phyloP scores from a whole-genome alignment of 306 rosid genomes.

The Prunus padus region DNA sequence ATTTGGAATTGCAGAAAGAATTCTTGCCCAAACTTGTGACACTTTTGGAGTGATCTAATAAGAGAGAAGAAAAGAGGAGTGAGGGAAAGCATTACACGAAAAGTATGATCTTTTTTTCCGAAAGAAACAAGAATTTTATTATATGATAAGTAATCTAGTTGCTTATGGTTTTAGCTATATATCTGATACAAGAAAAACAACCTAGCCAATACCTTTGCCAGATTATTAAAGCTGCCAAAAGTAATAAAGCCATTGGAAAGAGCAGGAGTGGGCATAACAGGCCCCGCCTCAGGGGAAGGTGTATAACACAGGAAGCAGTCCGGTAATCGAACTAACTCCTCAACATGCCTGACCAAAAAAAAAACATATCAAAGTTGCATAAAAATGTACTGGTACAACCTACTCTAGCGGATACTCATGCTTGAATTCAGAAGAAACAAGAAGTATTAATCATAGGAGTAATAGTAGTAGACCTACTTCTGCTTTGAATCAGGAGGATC shows the following conservation, averaged over 20 bases:
- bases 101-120: neutral
- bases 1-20: slow-evolving; percentile 81
- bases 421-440: slow-evolving; percentile 15
- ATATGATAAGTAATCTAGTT: neutral
- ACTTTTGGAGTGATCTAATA: slow-evolving; percentile 93
- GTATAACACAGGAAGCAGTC: slow-evolving; percentile 91
- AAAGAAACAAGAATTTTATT: neutral
- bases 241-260: slow-evolving; percentile 92
- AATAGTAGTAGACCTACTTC: slow-evolving; percentile 51
- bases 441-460: neutral
- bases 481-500: slow-evolving; percentile 86
- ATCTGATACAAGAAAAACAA: slow-evolving; percentile 1
- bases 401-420: slow-evolving; percentile 27
- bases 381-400: neutral
- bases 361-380: neutral
- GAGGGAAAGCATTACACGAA: slow-evolving; percentile 2
- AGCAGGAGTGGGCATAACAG: slow-evolving; percentile 85
- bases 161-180: neutral
- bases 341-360: slow-evolving; percentile 64
- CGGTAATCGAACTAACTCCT: slow-evolving; percentile 86
- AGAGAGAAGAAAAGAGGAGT: slow-evolving; percentile 11
- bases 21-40: slow-evolving; percentile 94
- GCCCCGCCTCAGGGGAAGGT: slow-evolving; percentile 96
- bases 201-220: slow-evolving; percentile 77
- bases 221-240: slow-evolving; percentile 97